phyloP scores from a whole-genome alignment of 2,329 filamentous ascomycete genomes.

The Penicillium palitans region DNA sequence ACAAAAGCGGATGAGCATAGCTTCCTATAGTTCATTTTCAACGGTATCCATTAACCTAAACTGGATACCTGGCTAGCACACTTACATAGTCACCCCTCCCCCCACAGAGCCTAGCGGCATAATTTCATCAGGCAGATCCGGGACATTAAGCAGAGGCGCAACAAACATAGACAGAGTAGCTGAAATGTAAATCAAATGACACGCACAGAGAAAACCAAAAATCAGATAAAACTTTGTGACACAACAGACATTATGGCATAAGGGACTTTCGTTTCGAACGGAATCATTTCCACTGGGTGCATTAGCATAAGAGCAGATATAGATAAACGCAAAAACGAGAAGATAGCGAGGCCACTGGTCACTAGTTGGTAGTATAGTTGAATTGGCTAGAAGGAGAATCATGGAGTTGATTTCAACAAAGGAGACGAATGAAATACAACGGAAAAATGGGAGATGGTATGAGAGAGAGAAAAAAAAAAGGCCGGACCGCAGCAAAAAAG shows the following conservation, averaged over 20 bases:
- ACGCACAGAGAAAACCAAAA: not conserved
- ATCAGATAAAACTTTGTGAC: not conserved
- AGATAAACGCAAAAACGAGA: not conserved
- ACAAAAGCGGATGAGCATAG: not conserved
- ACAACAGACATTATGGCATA: slow-evolving; percentile 3
- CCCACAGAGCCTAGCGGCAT: not conserved
- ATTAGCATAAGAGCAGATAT: slow-evolving; percentile 2
- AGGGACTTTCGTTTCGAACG: not conserved
- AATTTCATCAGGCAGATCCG: slow-evolving; percentile 1
- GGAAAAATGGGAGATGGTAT: slow-evolving; percentile 31
- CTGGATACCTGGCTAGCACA: slow-evolving; percentile 1
- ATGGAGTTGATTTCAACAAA: slow-evolving; percentile 36
- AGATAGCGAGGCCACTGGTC: slow-evolving; percentile 14
- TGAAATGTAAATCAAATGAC: not conserved
- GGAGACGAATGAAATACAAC: slow-evolving; percentile 36
- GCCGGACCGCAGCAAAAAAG: slow-evolving; percentile 25
- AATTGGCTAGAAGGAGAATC: slow-evolving; percentile 34
- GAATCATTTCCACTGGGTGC: not conserved
- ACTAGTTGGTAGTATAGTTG: slow-evolving; percentile 32
- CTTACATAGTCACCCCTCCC: slow-evolving; percentile 2
- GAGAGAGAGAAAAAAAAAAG: slow-evolving; percentile 13
- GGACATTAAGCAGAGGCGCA: not conserved
- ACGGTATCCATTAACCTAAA: slow-evolving; percentile 2
- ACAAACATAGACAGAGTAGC: not conserved
- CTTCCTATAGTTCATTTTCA: not conserved